Base-by-base conservation (phyloP, 805 yeast genomes). In the Saturnispora saitoi region DNA sequence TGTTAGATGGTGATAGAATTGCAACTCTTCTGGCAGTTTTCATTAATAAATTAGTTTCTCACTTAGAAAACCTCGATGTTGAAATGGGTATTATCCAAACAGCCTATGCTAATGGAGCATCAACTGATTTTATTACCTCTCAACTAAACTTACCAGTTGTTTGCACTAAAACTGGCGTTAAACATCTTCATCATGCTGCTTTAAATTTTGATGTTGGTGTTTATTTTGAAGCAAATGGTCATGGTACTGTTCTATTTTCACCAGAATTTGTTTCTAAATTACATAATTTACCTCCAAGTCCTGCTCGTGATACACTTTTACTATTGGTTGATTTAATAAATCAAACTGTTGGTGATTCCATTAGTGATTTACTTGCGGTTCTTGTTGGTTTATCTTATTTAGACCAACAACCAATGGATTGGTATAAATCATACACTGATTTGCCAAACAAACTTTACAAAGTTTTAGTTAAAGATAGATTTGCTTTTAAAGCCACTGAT, bases 151-250 rank as follows among this genome's bases (percentile, higher is more conserved):
- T 87, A 12, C 95, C 96, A 1, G 96, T 88, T 4, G 78, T 78
- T 1, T 86, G 91, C 64, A 86, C 98, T 0, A 83, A 95, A 39
- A 93, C 99, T 2, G 99, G 99, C 36, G 99, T 93, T 32, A 93
- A 93, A 66, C 95, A 93, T 68, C 71, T 93, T 54, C 99, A 93
- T 63, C 97, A 91, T 60, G 95, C 89, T 45, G 93, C 95, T 1
- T 78, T 76, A 51, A 74, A 79, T 39, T 93, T 77, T 60, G 98
- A 89, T 59, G 75, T 91, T 52, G 99, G 99, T 24, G 81, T 93
- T 14, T 93, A 93, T 67, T 93, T 93, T 58, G 99, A 93, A 70
- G 99, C 99, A 47, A 93, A 93, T 63, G 99, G 99, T n/a, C 99
- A 93, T 62, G 99, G 99, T 12, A 93, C 99, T 0, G 95, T 91